phyloP scores from a whole-genome alignment of 1,284 basidiomycete genomes.

The Ustilago loliicola region DNA sequence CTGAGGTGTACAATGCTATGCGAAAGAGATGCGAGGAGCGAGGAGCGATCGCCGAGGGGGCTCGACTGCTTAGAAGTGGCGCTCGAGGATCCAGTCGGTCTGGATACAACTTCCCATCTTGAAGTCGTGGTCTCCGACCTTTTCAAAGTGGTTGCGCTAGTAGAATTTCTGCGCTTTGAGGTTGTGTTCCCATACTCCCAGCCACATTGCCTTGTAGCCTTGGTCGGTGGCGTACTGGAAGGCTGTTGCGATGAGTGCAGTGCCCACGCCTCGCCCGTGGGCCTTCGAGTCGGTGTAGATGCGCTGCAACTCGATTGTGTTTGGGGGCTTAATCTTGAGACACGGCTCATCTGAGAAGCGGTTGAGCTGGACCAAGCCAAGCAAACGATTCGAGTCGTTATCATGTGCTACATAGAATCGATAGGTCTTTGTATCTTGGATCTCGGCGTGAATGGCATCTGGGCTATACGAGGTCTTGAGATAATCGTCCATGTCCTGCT shows the following conservation, averaged over 20 bases:
- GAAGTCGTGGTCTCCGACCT: conserved; percentile 37
- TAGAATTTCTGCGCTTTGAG: conserved; percentile 43
- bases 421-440: conserved; percentile 21
- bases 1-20: neutral
- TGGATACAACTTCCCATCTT: conserved; percentile 36
- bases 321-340: conserved; percentile 26
- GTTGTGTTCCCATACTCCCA: conserved; percentile 45
- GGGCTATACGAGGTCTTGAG: conserved; percentile 35
- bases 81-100: conserved; percentile 41
- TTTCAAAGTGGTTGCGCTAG: conserved; percentile 22
- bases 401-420: conserved; percentile 35
- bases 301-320: conserved; percentile 43
- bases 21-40: neutral
- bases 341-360: conserved; percentile 34
- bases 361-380: conserved; percentile 38
- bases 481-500: conserved; percentile 38
- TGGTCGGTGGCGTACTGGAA: conserved; percentile 19
- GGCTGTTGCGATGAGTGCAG: conserved; percentile 19
- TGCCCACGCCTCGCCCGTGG: conserved; percentile 39
- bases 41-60: neutral
- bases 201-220: conserved; percentile 35
- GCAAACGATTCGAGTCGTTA: conserved; percentile 12
- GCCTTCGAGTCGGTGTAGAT: conserved; percentile 42
- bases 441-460: conserved; percentile 20
- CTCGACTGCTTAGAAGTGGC: conserved; percentile 10